A percentile compares a stretch with the other conserved stretches of the same genome.
Conservation (phyloP, 2,329 filamentous ascomycete genomes). For the Phialophora expanda region DNA sequence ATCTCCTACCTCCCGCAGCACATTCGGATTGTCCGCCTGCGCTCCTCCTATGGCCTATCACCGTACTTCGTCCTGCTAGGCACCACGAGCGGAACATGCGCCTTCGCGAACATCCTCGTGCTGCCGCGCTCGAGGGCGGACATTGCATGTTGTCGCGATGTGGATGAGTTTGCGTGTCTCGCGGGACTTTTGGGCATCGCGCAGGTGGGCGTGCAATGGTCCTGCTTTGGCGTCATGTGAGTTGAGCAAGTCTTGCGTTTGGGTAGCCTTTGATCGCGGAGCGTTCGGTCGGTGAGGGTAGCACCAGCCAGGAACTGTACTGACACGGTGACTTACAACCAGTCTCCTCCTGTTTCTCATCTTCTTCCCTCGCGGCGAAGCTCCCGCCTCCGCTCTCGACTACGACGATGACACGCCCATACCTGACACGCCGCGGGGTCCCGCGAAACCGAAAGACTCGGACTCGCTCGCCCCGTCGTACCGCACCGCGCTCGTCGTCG, state of each 20-base stretch:
- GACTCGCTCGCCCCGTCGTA: conserved; percentile 62
- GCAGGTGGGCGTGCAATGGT: conserved; percentile 90
- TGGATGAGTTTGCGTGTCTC: conserved; percentile 80
- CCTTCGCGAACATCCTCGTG: conserved; percentile 89
- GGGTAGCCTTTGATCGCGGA: too few species aligned
- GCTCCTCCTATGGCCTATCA: conserved; percentile 90
- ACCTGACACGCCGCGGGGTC: conserved; percentile 41
- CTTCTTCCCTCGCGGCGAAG: conserved; percentile 76
- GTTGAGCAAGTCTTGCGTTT: conserved; percentile 41
- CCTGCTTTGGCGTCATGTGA: conserved; percentile 90
- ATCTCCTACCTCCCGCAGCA: conserved; percentile 95
- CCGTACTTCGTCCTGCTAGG: conserved; percentile 96
- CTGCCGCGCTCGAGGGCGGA: conserved; percentile 82
- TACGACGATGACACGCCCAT: conserved; percentile 43
- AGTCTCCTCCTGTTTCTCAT: conserved; percentile 93
- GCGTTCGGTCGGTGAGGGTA: background rate
- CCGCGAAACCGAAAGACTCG: conserved; percentile 32
- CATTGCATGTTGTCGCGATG: conserved; percentile 81
- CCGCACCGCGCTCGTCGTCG: conserved; percentile 78
- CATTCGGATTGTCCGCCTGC: conserved; percentile 81
- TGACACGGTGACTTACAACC: conserved; percentile 6
- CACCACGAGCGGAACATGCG: conserved; percentile 83
- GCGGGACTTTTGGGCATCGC: conserved; percentile 85
- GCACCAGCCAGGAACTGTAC: conserved; percentile 3
- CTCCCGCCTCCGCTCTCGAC: conserved; percentile 44